Percentiles rank a stretch among this genome's conserved stretches.
These are phyloP conservation scores for Trichoderma brevicompactum DNA, from an alignment of 2,329 filamentous ascomycete genomes.

Conservation along the genomic window DNA sequence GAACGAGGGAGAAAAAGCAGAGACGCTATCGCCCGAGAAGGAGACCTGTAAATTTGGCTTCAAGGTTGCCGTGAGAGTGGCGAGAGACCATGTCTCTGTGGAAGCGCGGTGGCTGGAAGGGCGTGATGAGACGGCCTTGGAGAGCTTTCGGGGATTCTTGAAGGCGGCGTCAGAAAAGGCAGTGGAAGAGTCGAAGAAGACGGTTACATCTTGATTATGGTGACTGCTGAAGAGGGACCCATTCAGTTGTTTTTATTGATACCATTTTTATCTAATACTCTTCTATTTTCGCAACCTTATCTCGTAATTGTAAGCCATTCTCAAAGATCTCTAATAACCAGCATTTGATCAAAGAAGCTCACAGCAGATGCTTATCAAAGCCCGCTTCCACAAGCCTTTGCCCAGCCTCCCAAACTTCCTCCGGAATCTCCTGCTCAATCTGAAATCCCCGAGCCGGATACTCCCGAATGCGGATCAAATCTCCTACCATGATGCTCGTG, in stretches of 20 bases:
- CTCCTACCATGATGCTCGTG: constrained; percentile 51
- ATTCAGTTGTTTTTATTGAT: neutral
- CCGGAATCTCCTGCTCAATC: constrained; percentile 49
- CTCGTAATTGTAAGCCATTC: too few relatives aligned
- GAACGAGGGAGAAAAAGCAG: constrained; percentile 35
- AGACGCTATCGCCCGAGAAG: constrained; percentile 30
- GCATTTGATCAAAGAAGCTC: neutral
- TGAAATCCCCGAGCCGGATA: constrained; percentile 51
- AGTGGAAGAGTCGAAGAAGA: neutral
- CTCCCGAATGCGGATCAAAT: constrained; percentile 49
- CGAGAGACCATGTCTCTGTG: constrained; percentile 50
- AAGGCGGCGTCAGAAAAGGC: constrained; percentile 48
- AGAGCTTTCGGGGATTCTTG: constrained; percentile 85
- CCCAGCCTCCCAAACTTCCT: constrained; percentile 48
- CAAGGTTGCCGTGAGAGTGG: constrained; percentile 54
- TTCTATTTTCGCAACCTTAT: neutral
- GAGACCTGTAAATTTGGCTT: constrained; percentile 60
- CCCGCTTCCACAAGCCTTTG: constrained; percentile 47
- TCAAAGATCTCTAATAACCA: neutral
- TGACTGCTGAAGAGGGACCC: too few relatives aligned
- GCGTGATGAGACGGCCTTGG: constrained; percentile 72
- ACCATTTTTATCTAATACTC: neutral
- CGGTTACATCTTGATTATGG: neutral
- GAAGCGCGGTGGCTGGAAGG: constrained; percentile 71
- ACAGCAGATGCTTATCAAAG: constrained; percentile 47